Percentiles rank a stretch among this genome's conserved stretches.
Conservation (phyloP, 345 rosid species). For the Corchorus capsularis region DNA sequence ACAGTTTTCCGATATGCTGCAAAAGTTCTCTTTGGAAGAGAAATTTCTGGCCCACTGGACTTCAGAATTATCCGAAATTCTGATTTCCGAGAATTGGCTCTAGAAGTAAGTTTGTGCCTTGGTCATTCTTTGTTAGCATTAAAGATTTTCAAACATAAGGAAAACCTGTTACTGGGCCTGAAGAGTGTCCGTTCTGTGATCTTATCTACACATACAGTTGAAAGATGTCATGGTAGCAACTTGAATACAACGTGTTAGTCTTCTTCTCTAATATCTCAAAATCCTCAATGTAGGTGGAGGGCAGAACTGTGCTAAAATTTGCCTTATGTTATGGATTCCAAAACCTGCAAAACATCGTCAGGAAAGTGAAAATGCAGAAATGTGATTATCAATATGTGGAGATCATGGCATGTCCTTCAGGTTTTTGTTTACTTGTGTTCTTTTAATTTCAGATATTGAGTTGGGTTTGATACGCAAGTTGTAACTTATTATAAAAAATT, state of each 20-base stretch:
- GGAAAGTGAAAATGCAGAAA: conserved; percentile 69
- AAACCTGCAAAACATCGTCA: conserved; percentile 87
- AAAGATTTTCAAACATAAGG: not conserved
- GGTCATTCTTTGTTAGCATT: not conserved
- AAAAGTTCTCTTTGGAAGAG: conserved; percentile 67
- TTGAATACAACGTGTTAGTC: not conserved
- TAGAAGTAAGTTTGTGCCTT: conserved; percentile 64
- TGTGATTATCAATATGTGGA: conserved; percentile 95
- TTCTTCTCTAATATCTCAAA: conserved; percentile 13
- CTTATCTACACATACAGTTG: not conserved
- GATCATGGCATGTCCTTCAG: conserved; percentile 99
- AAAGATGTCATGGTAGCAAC: not conserved
- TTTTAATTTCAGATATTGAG: not conserved
- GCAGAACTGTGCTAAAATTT: conserved; percentile 67
- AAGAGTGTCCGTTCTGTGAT: not conserved
- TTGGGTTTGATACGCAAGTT: not conserved
- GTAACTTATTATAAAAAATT: not conserved
- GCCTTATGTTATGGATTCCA: conserved; percentile 92
- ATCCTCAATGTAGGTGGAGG: conserved; percentile 63
- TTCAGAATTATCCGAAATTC: conserved; percentile 75
- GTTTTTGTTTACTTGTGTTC: conserved; percentile 29
- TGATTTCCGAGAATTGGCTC: conserved; percentile 78
- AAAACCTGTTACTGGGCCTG: not conserved
- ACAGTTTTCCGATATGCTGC: conserved; percentile 74
- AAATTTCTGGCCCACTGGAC: conserved; percentile 57